Percentiles rank a stretch among this genome's conserved stretches.
These are phyloP conservation scores for Strigomonas galati DNA, from an alignment of 208 protist species.

Conservation along the genomic window DNA sequence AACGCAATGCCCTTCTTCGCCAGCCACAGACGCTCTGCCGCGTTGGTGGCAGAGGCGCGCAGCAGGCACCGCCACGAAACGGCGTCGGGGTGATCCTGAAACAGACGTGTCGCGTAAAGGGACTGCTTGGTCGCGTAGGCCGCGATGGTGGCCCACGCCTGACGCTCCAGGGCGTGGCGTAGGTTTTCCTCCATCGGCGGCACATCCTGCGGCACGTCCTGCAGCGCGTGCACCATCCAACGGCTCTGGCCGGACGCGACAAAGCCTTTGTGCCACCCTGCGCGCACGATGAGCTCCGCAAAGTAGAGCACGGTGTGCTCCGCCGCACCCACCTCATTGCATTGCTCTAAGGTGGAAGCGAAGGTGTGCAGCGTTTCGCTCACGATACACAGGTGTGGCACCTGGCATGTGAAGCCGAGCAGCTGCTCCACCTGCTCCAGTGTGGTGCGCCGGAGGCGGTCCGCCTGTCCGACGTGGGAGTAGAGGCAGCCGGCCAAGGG, in stretches of 20 bases:
- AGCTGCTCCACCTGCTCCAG: too few relatives aligned
- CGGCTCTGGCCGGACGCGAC: background rate
- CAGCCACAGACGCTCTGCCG: slow-evolving; percentile 56
- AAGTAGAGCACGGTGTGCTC: background rate
- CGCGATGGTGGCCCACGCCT: slow-evolving; percentile 9
- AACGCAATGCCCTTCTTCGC: slow-evolving; percentile 47
- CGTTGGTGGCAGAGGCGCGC: slow-evolving; percentile 26
- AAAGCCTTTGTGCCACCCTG: background rate
- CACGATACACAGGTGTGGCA: background rate
- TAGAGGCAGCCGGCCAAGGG: background rate
- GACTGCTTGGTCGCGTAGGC: background rate
- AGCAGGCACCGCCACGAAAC: slow-evolving; percentile 68
- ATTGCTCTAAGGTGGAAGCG: background rate
- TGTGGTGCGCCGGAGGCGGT: background rate
- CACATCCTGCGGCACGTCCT: background rate
- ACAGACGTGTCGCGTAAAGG: slow-evolving; percentile 17
- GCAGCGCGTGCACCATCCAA: background rate
- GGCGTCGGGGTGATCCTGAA: slow-evolving; percentile 32
- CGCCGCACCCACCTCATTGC: background rate
- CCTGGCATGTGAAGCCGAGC: background rate
- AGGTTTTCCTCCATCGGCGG: background rate
- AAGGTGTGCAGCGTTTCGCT: background rate
- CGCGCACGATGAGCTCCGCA: slow-evolving; percentile 10
- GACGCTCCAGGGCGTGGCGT: slow-evolving; percentile 14
- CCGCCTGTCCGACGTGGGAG: slow-evolving; percentile 4